A percentile compares a stretch with the other conserved stretches of the same genome.
Conservation (phyloP, 129 eudicot genomes). For the Lactuca sativa region DNA sequence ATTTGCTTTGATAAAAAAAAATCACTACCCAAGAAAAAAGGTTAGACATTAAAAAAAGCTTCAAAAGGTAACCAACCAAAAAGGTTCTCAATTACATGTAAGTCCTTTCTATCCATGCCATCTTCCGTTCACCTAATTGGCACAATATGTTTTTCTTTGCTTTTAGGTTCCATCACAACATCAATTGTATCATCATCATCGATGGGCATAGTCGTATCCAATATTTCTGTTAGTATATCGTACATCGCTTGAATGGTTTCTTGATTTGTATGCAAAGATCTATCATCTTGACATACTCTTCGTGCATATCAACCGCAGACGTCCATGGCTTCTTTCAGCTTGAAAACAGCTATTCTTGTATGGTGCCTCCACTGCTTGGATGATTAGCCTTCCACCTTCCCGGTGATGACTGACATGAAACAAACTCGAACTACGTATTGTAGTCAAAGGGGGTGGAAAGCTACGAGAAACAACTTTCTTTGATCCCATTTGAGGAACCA, state of each 20-base stretch:
- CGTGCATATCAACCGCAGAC: slow-evolving; percentile 39
- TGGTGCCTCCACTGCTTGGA: slow-evolving; percentile 47
- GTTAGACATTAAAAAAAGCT: background rate
- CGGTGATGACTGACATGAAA: slow-evolving; percentile 40
- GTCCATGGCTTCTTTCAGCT: slow-evolving; percentile 62
- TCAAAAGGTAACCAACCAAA: slow-evolving; percentile 48
- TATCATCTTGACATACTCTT: slow-evolving; percentile 8
- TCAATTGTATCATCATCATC: background rate
- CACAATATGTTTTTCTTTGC: slow-evolving; percentile 13
- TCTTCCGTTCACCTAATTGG: slow-evolving; percentile 59
- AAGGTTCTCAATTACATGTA: slow-evolving; percentile 38
- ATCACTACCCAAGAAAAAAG: background rate
- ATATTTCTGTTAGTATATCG: background rate
- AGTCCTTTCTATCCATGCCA: slow-evolving; percentile 29
- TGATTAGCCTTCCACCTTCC: slow-evolving; percentile 53
- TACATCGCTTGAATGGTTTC: background rate
- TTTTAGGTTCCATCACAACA: background rate
- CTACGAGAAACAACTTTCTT: slow-evolving; percentile 22
- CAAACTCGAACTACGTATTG: slow-evolving; percentile 40
- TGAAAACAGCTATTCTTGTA: slow-evolving; percentile 30
- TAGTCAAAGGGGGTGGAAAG: slow-evolving; percentile 71
- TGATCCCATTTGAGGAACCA: background rate
- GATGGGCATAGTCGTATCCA: background rate
- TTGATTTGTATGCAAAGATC: background rate
- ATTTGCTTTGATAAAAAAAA: slow-evolving; percentile 7